Base-by-base conservation (phyloP, 768 basidiomycete species). In the Pilatotrama ljubarskyi region DNA sequence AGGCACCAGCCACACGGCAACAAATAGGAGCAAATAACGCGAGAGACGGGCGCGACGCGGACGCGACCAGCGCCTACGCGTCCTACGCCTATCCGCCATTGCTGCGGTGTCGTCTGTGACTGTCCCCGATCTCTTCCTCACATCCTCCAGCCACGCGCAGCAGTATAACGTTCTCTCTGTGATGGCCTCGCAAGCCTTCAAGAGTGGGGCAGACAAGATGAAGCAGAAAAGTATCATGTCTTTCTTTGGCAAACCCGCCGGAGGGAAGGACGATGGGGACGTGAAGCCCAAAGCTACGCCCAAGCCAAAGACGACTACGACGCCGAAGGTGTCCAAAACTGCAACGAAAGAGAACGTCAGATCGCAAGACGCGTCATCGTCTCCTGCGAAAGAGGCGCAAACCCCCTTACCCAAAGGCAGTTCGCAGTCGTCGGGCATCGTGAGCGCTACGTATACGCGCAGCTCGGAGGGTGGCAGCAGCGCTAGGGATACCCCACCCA, bases 191-290 rank as follows among this genome's bases (percentile, higher is more conserved):
- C 35, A 54, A 17, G 18, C 32, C 5, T 4, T 36, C 13, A 56
- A 58, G 18, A 35, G 50, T 10, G 40, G 18, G 3, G 24, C 26
- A 0, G 69, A 67, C n/a, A 68, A 67, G 14, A 71, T 78, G 73
- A 90, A 87, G 64, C 90, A 91, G 70, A 91, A 90, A 68, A 90
- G 85, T 65, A 78, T 91, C 9, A 84, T 84, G 70, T 82, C 85
- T 4, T 92, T 84, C 74, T 89, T 91, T 62, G 74, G 67, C 29
- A 76, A 78, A 7, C 20, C 51, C 56, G 11, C 32, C 54, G 24
- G 41, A 41, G 38, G 29, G 29, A 63, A 56, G 25, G 49, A 50
- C 20, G 58, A 49, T 2, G n/a, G 52, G 3, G 52, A 49, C 44
- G 55, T 51, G 32, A 49, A 62, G 24, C 17, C 60, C 26, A 46